A percentile compares a stretch with the other conserved stretches of the same genome.
These are phyloP conservation scores for Agaricus blazei DNA, from an alignment of 768 basidiomycete species.

Conservation along the genomic window DNA sequence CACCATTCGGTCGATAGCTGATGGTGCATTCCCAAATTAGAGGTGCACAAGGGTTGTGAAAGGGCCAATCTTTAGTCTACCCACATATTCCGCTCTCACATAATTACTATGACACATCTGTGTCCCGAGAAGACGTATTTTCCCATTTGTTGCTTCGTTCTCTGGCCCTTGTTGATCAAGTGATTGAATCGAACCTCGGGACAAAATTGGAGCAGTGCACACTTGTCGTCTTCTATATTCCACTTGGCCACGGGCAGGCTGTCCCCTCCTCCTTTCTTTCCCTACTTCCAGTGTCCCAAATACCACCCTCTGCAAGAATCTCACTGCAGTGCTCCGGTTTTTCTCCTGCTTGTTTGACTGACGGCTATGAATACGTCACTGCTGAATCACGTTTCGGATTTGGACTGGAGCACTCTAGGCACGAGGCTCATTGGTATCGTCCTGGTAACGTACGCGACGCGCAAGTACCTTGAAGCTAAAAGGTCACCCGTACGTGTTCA, in stretches of 20 bases:
- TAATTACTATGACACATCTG: not conserved
- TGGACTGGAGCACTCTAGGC: not conserved
- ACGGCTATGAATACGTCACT: not conserved
- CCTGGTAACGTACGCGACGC: not conserved
- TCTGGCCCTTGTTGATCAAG: too few species aligned
- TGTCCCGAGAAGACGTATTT: not conserved
- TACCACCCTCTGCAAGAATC: too few species aligned
- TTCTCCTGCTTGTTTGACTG: not conserved
- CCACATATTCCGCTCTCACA: not conserved
- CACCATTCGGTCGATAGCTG: too few species aligned
- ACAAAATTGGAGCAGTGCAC: too few species aligned
- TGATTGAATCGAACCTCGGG: too few species aligned
- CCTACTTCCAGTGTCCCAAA: too few species aligned
- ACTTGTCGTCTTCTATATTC: too few species aligned
- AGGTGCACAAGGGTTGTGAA: too few species aligned
- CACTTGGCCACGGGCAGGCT: too few species aligned
- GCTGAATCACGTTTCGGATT: not conserved
- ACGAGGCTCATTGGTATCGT: not conserved
- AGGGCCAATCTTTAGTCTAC: not conserved
- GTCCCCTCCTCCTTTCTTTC: too few species aligned
- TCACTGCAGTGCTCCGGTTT: not conserved
- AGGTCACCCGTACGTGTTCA: not conserved
- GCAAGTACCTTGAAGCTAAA: conserved; percentile 5
- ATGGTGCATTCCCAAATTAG: too few species aligned
- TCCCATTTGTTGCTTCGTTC: not conserved